Evolutionary conservation across 2,329 filamentous ascomycete species (phyloP).

Genomic region (Teratosphaeria destructans): DNA sequence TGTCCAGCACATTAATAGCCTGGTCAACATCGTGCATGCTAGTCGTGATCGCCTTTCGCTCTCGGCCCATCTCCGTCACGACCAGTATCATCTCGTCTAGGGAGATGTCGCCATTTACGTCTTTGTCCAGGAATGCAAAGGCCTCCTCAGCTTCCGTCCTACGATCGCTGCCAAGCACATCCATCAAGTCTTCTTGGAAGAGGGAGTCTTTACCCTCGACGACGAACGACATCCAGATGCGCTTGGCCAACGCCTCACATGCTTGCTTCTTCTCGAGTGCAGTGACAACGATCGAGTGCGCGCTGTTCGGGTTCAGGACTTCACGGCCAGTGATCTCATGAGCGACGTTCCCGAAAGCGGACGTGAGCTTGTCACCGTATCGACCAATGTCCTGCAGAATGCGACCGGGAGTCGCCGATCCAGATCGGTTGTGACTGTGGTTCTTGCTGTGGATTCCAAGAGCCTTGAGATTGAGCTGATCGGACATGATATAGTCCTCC

Average conservation of each 20-base stretch:
- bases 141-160: constrained; percentile 74
- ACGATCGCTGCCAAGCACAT: constrained; percentile 71
- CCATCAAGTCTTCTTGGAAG: constrained; percentile 68
- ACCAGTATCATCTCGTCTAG: constrained; percentile 91
- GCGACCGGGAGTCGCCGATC: constrained; percentile 65
- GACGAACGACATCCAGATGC: constrained; percentile 97
- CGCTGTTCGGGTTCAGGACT: constrained; percentile 83
- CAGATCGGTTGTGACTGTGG: constrained; percentile 42
- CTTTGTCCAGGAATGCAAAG: constrained; percentile 70
- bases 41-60: constrained; percentile 77
- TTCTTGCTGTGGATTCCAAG: constrained; percentile 44
- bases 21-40: constrained; percentile 98
- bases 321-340: constrained; percentile 93
- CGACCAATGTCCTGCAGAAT: constrained; percentile 62
- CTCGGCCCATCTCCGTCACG: constrained; percentile 70
- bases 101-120: constrained; percentile 87
- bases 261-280: constrained; percentile 76
- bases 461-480: constrained; percentile 50
- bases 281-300: constrained; percentile 80
- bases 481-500: constrained; percentile 85
- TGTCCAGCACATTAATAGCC: constrained; percentile 82
- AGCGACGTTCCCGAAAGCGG: constrained; percentile 84
- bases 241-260: constrained; percentile 82
- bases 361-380: constrained; percentile 86
- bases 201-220: constrained; percentile 77